Conservation (phyloP, 2,329 filamentous ascomycete species). For the Leptographium procerum region DNA sequence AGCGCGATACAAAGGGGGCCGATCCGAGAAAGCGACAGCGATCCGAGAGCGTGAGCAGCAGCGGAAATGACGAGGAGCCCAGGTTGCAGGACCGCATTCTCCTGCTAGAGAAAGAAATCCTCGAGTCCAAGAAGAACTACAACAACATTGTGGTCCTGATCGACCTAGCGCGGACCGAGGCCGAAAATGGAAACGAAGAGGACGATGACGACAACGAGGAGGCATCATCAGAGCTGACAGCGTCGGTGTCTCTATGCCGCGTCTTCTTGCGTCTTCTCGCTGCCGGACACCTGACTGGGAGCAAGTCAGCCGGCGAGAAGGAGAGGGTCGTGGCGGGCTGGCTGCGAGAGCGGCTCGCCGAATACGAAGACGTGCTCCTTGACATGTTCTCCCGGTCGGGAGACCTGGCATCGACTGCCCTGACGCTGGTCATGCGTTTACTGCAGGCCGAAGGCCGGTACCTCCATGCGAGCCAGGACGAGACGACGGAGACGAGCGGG, state of each 20-base stretch:
- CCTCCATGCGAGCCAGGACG: conserved; percentile 42
- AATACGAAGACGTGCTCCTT: conserved; percentile 56
- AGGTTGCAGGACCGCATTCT: conserved; percentile 53
- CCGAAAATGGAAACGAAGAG: conserved; percentile 13
- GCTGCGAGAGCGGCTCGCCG: conserved; percentile 63
- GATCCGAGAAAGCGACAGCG: conserved; percentile 40
- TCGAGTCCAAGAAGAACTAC: conserved; percentile 81
- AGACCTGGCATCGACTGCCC: conserved; percentile 53
- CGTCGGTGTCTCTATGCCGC: conserved; percentile 72
- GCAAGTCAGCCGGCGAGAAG: conserved; percentile 56
- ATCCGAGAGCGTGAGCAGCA: conserved; percentile 29
- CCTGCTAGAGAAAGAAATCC: conserved; percentile 65
- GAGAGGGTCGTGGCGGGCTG: conserved; percentile 65
- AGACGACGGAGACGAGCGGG: conserved; percentile 17
- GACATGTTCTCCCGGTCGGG: conserved; percentile 49
- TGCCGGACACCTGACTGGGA: conserved; percentile 56
- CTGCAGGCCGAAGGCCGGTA: conserved; percentile 67
- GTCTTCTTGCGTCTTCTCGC: conserved; percentile 75
- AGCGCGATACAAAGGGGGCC: conserved; percentile 31
- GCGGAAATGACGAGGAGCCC: conserved; percentile 33
- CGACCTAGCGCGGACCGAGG: conserved; percentile 39
- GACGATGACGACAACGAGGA: not conserved
- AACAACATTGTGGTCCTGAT: conserved; percentile 76
- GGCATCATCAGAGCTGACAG: conserved; percentile 49
- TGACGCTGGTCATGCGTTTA: conserved; percentile 73